These are phyloP conservation scores for Trichosanthes cucumerina DNA, from an alignment of 306 rosid species.

Conservation along the genomic window DNA sequence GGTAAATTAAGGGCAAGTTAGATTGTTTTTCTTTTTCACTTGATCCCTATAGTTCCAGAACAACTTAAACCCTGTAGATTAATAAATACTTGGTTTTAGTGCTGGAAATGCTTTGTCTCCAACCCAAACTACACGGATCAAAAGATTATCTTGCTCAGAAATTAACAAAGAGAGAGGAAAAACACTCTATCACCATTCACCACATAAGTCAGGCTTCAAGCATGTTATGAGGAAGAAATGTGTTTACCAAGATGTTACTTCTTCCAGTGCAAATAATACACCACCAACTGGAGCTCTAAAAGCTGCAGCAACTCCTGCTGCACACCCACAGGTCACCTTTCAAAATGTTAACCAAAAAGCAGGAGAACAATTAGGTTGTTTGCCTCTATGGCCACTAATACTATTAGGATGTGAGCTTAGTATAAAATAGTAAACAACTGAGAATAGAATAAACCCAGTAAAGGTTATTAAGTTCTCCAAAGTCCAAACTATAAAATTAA, in stretches of 20 bases:
- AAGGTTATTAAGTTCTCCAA: neutral
- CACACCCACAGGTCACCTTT: slow-evolving; percentile 99
- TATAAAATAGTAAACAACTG: neutral
- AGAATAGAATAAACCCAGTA: neutral
- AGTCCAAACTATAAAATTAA: neutral
- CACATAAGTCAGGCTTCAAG: neutral
- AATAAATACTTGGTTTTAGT: neutral
- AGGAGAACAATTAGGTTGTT: neutral
- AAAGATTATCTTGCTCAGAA: neutral
- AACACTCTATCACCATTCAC: too few relatives aligned
- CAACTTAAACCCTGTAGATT: neutral
- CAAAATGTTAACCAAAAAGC: slow-evolving; percentile 21
- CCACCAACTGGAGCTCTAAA: slow-evolving; percentile 99
- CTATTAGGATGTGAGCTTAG: neutral
- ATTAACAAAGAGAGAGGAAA: neutral
- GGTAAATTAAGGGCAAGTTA: neutral
- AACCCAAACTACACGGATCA: neutral
- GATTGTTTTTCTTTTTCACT: neutral
- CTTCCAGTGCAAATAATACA: slow-evolving; percentile 93
- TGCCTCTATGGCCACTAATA: neutral
- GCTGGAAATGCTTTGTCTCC: neutral
- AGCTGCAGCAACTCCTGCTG: slow-evolving; percentile 98
- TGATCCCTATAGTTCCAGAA: neutral
- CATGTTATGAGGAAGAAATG: slow-evolving; percentile 16
- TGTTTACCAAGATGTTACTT: slow-evolving; percentile 89